phyloP scores from a whole-genome alignment of 306 rosid species.

The Vigna nakashimae region DNA sequence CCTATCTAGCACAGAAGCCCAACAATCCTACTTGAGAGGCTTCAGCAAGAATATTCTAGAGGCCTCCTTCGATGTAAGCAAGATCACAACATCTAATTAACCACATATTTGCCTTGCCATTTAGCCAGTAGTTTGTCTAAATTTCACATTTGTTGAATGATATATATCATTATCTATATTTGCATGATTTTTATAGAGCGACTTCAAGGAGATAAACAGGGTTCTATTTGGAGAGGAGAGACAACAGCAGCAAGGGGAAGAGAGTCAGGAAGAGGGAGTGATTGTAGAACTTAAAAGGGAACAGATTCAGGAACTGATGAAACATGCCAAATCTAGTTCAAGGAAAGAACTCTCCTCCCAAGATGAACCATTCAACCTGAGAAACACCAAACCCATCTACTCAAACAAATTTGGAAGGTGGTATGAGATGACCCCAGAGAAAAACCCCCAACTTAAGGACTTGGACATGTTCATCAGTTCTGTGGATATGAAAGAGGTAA shows the following conservation, averaged over 20 bases:
- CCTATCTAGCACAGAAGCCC: not conserved
- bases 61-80: conserved; percentile 10
- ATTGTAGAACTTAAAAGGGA: conserved; percentile 37
- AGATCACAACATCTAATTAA: too few species aligned
- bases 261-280: conserved; percentile 29
- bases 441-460: too few species aligned
- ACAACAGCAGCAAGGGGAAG: too few species aligned
- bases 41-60: conserved; percentile 25
- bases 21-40: conserved; percentile 30
- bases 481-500: too few species aligned
- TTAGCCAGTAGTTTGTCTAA: not conserved
- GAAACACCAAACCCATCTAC: too few species aligned
- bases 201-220: conserved; percentile 32
- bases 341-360: not conserved
- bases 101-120: not conserved
- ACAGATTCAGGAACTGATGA: conserved; percentile 30
- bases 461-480: too few species aligned
- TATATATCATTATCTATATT: too few species aligned
- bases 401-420: too few species aligned
- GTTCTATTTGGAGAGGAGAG: conserved; percentile 21
- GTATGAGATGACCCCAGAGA: too few species aligned
- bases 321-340: conserved; percentile 32
- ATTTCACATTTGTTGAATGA: not conserved
- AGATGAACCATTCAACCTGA: too few species aligned
- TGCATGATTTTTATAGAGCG: not conserved